phyloP scores from a whole-genome alignment of 352 stramenopile species.

The Pythium oligandrum region DNA sequence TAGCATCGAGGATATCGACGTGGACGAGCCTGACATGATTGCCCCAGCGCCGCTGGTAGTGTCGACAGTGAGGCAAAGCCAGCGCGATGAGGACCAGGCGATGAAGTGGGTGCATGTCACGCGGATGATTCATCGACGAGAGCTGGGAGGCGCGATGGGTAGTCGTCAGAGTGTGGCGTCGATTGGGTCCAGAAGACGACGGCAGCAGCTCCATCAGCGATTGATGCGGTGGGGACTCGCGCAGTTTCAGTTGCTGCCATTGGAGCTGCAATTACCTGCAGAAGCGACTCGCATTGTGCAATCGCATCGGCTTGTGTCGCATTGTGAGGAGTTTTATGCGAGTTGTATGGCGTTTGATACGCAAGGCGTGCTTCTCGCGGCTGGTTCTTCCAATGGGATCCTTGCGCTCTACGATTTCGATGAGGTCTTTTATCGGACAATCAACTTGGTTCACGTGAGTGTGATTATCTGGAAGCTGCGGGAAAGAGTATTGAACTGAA shows the following conservation, averaged over 20 bases:
- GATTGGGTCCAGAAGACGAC: slow-evolving; percentile 17
- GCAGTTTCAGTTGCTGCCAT: slow-evolving; percentile 33
- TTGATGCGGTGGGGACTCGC: slow-evolving; percentile 51
- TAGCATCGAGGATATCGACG: slow-evolving; percentile 16
- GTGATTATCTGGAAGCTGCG: neutral
- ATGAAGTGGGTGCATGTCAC: slow-evolving; percentile 25
- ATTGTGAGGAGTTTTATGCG: slow-evolving; percentile 56
- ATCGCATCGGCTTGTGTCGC: slow-evolving; percentile 16
- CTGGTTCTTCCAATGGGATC: slow-evolving; percentile 57
- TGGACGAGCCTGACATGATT: slow-evolving; percentile 7
- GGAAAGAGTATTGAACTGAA: too few species aligned
- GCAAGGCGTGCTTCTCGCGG: slow-evolving; percentile 58
- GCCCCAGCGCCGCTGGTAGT: neutral
- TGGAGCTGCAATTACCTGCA: slow-evolving; percentile 35
- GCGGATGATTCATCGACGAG: slow-evolving; percentile 32
- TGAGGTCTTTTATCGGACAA: slow-evolving; percentile 54
- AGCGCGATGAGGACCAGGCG: neutral
- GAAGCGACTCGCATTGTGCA: slow-evolving; percentile 10
- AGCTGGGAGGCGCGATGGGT: slow-evolving; percentile 21
- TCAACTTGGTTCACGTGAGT: slow-evolving; percentile 45
- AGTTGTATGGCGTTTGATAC: slow-evolving; percentile 71
- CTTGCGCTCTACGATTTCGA: slow-evolving; percentile 80
- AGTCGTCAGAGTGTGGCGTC: slow-evolving; percentile 10
- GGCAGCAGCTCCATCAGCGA: slow-evolving; percentile 35
- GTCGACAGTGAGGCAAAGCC: too few species aligned